These are phyloP conservation scores for Vitis cinerea DNA, from an alignment of 164 flowering plant species.

Conservation along the genomic window DNA sequence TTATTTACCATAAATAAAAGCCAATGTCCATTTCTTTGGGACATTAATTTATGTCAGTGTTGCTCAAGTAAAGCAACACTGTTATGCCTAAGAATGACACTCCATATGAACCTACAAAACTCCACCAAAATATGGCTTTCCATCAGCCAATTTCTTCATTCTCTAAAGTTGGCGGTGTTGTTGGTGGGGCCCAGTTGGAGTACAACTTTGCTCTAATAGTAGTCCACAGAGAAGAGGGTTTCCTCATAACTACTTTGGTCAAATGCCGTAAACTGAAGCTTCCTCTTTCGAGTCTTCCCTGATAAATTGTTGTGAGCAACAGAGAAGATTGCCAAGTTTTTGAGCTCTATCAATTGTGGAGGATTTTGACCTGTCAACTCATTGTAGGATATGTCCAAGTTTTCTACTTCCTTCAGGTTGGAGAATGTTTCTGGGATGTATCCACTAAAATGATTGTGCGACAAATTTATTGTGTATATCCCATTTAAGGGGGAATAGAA, in stretches of 20 bases:
- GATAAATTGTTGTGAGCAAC: conserved; percentile 18
- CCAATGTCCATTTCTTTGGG: too few relatives aligned
- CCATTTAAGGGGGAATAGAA: neutral
- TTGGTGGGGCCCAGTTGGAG: too few relatives aligned
- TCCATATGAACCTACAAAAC: too few relatives aligned
- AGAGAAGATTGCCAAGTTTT: neutral
- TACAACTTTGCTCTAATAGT: neutral
- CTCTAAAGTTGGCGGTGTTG: too few relatives aligned
- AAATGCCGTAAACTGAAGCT: conserved; percentile 13
- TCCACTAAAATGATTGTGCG: too few relatives aligned
- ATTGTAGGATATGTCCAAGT: conserved; percentile 18
- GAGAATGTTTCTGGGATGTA: conserved; percentile 7
- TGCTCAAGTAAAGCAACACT: too few relatives aligned
- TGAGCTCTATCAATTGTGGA: neutral
- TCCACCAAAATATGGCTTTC: too few relatives aligned
- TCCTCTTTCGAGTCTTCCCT: conserved; percentile 8
- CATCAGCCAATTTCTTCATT: too few relatives aligned
- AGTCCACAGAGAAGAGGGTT: neutral
- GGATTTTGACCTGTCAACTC: conserved; percentile 9
- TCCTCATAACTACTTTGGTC: neutral
- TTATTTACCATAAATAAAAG: too few relatives aligned
- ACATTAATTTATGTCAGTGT: too few relatives aligned
- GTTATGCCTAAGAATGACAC: too few relatives aligned
- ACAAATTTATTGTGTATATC: neutral
- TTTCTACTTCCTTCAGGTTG: conserved; percentile 8